Base-by-base conservation (phyloP, 2,329 filamentous ascomycete genomes). In the Helminthosporium solani region DNA sequence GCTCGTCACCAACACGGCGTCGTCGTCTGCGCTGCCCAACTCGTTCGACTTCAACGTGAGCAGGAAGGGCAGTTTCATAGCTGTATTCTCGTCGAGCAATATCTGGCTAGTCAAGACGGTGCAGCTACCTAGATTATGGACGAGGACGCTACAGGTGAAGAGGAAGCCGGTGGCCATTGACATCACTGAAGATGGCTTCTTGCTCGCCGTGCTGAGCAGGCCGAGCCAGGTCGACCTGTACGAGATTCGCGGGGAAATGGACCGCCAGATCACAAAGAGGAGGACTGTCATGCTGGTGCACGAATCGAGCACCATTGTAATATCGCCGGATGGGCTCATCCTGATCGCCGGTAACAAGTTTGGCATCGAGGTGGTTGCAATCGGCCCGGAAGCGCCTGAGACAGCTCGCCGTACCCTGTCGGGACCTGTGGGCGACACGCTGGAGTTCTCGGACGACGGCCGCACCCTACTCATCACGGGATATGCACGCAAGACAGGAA, bases 181-280 rank as follows among this genome's bases (percentile, higher is more conserved):
- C 42, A 86, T 95, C 53, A 81, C 87, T 31, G 89, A 95, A 58
- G 83, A 92, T 67, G 88, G 86, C 14, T 81, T 80, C 9, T 73
- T 88, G 9, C 76, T 96, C 25, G 90, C 88, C 1, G 88, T 96
- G 5, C 75, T 94, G 38, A 90, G 89, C 20, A 88, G 82, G 5
- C 86, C 89, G 53, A 87, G 91, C 73, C 87, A 91, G 66, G 85
- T 95, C 50, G 88, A 95, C 59, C 71, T 96, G n/a, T 96, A 95
- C 67, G 81, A 87, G 57, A 77, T 96, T 19, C 63, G 67, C 19
- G 62, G 61, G 42, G 59, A 70, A 44, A 25, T 15, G 20, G 57
- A 63, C 20, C 74, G 75, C 3, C 68, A 77, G 43, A 84, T 86
- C 35, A 87, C 86, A 14, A 84, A 82, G 60, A 81, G 87, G 52